Conservation (phyloP, 148 eudicot species). For the Rhododendron kiyosumense region DNA sequence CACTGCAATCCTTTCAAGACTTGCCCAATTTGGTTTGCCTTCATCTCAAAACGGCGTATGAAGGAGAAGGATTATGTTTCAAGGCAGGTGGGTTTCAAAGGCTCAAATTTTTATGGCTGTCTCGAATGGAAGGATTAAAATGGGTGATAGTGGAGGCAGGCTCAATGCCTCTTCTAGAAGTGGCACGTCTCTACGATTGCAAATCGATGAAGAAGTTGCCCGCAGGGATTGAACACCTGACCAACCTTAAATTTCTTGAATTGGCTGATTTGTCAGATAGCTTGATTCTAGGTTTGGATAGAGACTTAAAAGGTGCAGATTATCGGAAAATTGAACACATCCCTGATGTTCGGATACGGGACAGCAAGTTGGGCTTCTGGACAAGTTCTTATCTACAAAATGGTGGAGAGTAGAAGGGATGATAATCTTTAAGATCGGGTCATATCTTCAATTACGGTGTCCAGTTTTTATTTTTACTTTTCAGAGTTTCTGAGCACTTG, state of each 20-base stretch:
- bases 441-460: neutral
- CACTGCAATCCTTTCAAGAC: constrained; percentile 8
- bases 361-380: neutral
- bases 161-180: neutral
- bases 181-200: rapidly evolving
- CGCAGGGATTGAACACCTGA: constrained; percentile 8
- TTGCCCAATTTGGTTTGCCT: constrained; percentile 16
- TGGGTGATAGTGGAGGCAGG: neutral
- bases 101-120: neutral
- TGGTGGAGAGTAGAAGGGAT: neutral
- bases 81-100: constrained; percentile 16
- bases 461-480: neutral
- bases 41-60: constrained; percentile 1
- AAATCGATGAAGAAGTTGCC: neutral
- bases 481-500: too few relatives aligned
- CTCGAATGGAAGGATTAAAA: neutral
- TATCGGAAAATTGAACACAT: neutral
- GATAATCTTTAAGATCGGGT: neutral
- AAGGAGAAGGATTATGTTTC: constrained; percentile 16
- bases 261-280: neutral
- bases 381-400: too few relatives aligned
- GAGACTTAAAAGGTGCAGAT: neutral
- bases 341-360: rapidly evolving
- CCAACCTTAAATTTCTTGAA: neutral
- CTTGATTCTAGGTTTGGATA: neutral